Evolutionary conservation across 768 basidiomycete species (phyloP).

Genomic region (Goffeauzyma gilvescens): DNA sequence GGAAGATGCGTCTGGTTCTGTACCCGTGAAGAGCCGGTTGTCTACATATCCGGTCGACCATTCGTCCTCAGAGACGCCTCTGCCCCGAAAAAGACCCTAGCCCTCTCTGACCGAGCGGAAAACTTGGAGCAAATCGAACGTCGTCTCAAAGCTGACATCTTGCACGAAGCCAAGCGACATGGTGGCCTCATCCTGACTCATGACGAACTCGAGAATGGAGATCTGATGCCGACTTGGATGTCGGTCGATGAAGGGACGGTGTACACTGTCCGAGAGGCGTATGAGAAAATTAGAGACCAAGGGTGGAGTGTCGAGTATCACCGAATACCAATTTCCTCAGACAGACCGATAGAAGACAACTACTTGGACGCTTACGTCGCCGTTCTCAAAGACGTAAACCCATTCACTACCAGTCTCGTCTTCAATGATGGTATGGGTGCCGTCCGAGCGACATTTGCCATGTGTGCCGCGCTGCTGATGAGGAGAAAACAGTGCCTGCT

Average conservation of each 20-base stretch:
- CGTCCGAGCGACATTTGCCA: conserved; percentile 87
- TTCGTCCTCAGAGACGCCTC: conserved; percentile 80
- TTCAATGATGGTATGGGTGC: conserved; percentile 97
- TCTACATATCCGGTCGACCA: conserved; percentile 39
- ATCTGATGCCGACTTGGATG: conserved; percentile 84
- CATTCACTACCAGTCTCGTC: conserved; percentile 59
- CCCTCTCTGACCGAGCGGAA: conserved; percentile 76
- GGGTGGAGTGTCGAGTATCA: conserved; percentile 94
- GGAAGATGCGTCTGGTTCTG: conserved; percentile 86
- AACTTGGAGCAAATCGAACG: conserved; percentile 77
- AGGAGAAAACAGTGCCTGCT: conserved; percentile 53
- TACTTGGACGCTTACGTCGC: conserved; percentile 84
- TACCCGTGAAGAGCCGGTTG: conserved; percentile 81
- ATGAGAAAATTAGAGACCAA: conserved; percentile 52
- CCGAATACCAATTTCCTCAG: conserved; percentile 89
- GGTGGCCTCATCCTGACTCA: conserved; percentile 84
- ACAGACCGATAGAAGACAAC: conserved; percentile 83
- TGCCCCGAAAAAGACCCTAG: conserved; percentile 57
- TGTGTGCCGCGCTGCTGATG: conserved; percentile 79
- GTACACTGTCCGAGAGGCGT: conserved; percentile 71
- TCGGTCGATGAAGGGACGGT: conserved; percentile 65
- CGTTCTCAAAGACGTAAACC: conserved; percentile 62
- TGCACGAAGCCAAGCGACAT: conserved; percentile 65
- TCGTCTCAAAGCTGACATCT: conserved; percentile 73
- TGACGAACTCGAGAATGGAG: conserved; percentile 62